These are phyloP conservation scores for Medicago lupulina DNA, from an alignment of 306 rosid species.

Conservation along the genomic window DNA sequence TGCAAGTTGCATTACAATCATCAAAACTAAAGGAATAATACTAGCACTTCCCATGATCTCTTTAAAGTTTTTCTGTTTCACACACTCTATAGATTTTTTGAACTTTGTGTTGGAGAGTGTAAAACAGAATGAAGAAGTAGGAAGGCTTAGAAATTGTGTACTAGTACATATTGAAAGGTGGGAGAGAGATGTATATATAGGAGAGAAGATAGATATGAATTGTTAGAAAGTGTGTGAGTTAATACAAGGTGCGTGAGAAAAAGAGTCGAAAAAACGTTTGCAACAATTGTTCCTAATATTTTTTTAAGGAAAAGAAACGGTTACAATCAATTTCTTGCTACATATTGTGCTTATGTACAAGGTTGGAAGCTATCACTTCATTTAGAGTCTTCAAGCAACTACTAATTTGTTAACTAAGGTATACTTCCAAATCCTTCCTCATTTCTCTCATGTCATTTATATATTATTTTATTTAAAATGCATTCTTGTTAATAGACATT, in stretches of 20 bases:
- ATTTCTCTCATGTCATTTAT: neutral
- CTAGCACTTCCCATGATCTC: neutral
- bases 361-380: constrained; percentile 37
- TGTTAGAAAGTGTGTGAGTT: constrained; percentile 7
- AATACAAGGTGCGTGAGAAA: neutral
- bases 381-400: constrained; percentile 26
- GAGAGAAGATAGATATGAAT: neutral
- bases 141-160: neutral
- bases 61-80: neutral
- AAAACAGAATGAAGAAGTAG: neutral
- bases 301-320: constrained; percentile 25
- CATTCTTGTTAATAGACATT: too few species aligned
- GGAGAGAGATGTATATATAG: constrained; percentile 2
- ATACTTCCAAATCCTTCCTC: neutral
- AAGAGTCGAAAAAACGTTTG: constrained; percentile 4
- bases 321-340: constrained; percentile 29
- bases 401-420: neutral
- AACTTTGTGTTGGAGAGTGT: constrained; percentile 10
- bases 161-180: neutral
- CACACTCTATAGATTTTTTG: constrained; percentile 12
- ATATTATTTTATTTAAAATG: neutral
- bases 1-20: constrained; percentile 59
- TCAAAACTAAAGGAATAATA: constrained; percentile 54
- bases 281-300: constrained; percentile 15
- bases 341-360: constrained; percentile 6